phyloP scores from a whole-genome alignment of 2,329 filamentous ascomycete species.

The Exophiala spinifera region DNA sequence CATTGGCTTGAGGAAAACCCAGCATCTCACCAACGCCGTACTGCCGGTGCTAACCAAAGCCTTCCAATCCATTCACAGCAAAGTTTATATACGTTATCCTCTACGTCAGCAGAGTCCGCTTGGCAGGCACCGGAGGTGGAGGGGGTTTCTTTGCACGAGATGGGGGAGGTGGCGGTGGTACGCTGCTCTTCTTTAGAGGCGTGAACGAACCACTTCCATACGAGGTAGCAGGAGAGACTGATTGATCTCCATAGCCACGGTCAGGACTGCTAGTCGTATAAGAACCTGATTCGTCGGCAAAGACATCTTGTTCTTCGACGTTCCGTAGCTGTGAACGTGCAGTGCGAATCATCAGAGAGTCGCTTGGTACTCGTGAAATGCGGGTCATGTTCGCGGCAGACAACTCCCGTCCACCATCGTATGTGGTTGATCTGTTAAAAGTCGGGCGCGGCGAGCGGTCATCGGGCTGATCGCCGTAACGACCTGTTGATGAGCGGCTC shows the following conservation, averaged over 20 bases:
- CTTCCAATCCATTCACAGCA: not conserved
- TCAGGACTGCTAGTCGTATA: constrained; percentile 49
- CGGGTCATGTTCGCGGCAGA: constrained; percentile 44
- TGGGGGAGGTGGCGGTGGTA: constrained; percentile 60
- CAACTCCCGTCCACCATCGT: constrained; percentile 56
- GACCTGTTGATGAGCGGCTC: constrained; percentile 37
- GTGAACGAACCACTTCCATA: constrained; percentile 52
- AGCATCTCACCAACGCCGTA: not conserved
- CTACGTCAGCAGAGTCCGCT: constrained; percentile 42
- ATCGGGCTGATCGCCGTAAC: constrained; percentile 37
- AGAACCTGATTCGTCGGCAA: constrained; percentile 52
- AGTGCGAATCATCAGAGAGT: constrained; percentile 50
- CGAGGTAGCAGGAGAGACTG: constrained; percentile 54
- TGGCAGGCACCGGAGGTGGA: constrained; percentile 63
- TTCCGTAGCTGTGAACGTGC: constrained; percentile 48
- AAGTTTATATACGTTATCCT: not conserved
- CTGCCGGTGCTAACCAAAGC: not conserved
- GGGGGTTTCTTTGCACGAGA: constrained; percentile 63
- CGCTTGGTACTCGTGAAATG: constrained; percentile 54
- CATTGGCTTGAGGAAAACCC: not conserved
- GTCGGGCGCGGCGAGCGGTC: constrained; percentile 43
- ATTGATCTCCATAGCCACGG: constrained; percentile 47
- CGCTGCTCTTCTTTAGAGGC: constrained; percentile 48
- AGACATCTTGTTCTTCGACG: constrained; percentile 44
- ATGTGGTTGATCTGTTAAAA: constrained; percentile 53